A percentile compares a stretch with the other conserved stretches of the same genome.
These are phyloP conservation scores for Zymoseptoria ardabiliae DNA, from an alignment of 2,329 filamentous ascomycete species.

Conservation along the genomic window DNA sequence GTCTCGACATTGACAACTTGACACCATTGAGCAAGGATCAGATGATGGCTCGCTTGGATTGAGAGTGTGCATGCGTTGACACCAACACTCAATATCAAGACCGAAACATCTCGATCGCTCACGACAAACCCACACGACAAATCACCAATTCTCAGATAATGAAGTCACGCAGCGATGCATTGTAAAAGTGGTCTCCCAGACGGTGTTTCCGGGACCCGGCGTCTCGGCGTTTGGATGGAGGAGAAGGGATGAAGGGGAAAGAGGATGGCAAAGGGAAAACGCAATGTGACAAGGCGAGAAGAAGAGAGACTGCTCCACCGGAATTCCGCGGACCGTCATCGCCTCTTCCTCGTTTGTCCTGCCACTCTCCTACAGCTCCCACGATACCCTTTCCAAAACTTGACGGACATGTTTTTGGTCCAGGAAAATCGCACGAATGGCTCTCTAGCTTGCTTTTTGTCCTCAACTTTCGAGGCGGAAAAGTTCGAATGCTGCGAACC, in stretches of 20 bases:
- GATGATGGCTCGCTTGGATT: conserved; percentile 97
- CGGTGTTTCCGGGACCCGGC: conserved; percentile 24
- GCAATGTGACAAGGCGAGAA: not conserved
- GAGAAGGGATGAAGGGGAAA: not conserved
- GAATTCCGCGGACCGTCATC: not conserved
- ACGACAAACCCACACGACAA: not conserved
- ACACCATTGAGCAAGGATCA: conserved; percentile 85
- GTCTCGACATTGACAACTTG: conserved; percentile 86
- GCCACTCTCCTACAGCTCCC: not conserved
- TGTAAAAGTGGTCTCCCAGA: conserved; percentile 16
- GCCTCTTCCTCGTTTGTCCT: not conserved
- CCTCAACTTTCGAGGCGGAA: no score
- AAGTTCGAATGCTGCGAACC: not conserved
- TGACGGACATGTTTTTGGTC: conserved; percentile 7
- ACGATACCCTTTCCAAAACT: not conserved
- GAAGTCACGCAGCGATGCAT: conserved; percentile 34
- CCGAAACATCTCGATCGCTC: conserved; percentile 2
- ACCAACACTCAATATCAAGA: not conserved
- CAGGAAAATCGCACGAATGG: conserved; percentile 5
- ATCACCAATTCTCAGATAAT: conserved; percentile 21
- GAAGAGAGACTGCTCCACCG: not conserved
- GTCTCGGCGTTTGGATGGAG: conserved; percentile 16
- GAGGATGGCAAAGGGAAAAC: not conserved
- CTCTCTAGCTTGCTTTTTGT: conserved; percentile 2
- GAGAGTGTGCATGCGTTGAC: conserved; percentile 23